These are phyloP conservation scores for Saccharomyces hybrid DNA, from an alignment of 1,139 yeast species.

Conservation along the genomic window DNA sequence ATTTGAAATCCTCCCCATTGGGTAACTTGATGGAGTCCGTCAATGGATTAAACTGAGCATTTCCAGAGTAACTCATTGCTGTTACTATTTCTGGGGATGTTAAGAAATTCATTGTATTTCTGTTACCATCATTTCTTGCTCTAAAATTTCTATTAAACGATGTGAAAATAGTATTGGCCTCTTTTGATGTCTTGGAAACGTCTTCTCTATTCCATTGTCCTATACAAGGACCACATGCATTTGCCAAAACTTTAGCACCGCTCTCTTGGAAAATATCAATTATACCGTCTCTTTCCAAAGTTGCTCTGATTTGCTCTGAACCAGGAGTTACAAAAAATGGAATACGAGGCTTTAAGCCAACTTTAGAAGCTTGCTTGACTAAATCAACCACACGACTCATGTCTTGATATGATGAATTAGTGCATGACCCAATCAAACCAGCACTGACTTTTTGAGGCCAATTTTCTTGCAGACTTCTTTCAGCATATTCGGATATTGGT, in stretches of 20 bases:
- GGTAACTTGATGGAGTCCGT: conserved; percentile 63
- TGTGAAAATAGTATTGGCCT: conserved; percentile 78
- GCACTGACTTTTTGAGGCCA: conserved; percentile 57
- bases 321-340: conserved; percentile 97
- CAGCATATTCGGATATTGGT: conserved; percentile 66
- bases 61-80: conserved; percentile 92
- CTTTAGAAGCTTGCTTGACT: conserved; percentile 74
- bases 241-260: too few relatives aligned
- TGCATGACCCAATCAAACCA: too few relatives aligned
- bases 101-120: conserved; percentile 91
- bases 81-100: conserved; percentile 97
- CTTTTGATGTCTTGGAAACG: conserved; percentile 57
- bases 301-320: conserved; percentile 69
- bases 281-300: too few relatives aligned
- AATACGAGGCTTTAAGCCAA: conserved; percentile 84
- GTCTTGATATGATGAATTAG: conserved; percentile 95
- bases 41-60: conserved; percentile 79
- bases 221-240: too few relatives aligned
- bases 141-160: conserved; percentile 95
- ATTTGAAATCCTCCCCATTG: conserved; percentile 65
- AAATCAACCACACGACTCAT: conserved; percentile 92
- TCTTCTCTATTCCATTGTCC: conserved; percentile 55
- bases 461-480: conserved; percentile 52
- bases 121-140: conserved; percentile 96
- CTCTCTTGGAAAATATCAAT: too few relatives aligned